These are phyloP conservation scores for Talaromyces adpressus DNA, from an alignment of 495 filamentous ascomycete genomes.

Conservation along the genomic window DNA sequence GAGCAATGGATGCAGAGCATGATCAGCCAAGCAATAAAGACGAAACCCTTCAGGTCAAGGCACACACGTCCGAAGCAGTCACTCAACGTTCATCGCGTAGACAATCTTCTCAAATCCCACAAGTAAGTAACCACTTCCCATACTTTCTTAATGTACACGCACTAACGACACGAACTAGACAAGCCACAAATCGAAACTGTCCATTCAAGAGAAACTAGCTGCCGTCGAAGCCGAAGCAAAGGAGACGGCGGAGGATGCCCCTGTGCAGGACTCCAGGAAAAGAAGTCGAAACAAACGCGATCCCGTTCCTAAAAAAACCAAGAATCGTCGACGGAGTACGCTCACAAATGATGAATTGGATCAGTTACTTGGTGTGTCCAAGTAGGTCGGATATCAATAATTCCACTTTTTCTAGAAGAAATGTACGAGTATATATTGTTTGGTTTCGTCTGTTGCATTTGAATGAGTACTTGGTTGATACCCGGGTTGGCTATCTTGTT, in stretches of 20 bases:
- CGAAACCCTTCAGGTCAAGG: conserved; percentile 31
- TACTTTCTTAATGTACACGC: conserved; percentile 1
- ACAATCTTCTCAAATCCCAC: conserved; percentile 25
- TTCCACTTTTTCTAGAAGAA: background rate
- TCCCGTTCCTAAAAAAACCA: conserved; percentile 31
- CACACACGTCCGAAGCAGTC: conserved; percentile 27
- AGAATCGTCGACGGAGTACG: conserved; percentile 57
- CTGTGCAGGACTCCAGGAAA: conserved; percentile 34
- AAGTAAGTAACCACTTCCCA: conserved; percentile 23
- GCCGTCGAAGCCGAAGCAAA: conserved; percentile 40
- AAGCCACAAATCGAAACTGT: conserved; percentile 8
- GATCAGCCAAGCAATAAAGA: conserved; percentile 22
- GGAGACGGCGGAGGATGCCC: conserved; percentile 25
- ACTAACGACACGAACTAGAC: conserved; percentile 18
- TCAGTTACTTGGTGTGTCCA: conserved; percentile 45
- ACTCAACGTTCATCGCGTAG: conserved; percentile 27
- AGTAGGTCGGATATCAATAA: conserved; percentile 3
- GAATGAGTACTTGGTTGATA: conserved; percentile 7
- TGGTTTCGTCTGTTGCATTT: background rate
- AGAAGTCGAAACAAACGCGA: conserved; percentile 37
- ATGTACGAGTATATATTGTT: background rate
- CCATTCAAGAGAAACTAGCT: conserved; percentile 38
- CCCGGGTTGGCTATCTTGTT: background rate
- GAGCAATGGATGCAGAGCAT: conserved; percentile 29
- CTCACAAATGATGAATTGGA: conserved; percentile 67